Base-by-base conservation (phyloP, 169 alveolate species). In the Plasmodium reichenowi region DNA sequence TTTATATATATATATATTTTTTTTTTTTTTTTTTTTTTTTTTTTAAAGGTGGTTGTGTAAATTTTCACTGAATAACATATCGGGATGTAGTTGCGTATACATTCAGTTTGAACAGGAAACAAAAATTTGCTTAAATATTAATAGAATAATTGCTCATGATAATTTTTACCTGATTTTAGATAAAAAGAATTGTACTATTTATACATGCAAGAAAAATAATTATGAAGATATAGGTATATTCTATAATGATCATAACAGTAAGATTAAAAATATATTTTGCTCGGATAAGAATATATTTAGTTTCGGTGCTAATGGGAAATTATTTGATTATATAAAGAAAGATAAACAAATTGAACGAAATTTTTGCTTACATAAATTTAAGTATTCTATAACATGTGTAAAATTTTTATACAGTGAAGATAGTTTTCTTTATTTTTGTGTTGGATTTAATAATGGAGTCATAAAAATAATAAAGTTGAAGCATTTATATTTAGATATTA, bases 401-500 rank as follows among this genome's bases (percentile, higher is more conserved):
- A 64, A 66, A 38, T 78, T 50, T 58, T 59, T 78, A 22, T 78
- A 78, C 45, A 9, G 47, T 8, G 74, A 78, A 48, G 43, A 78
- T 52, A 24, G 54, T 64, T 78, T 66, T 45, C n/a, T 78, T 29
- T 66, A 22, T 45, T 78, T 78, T 70, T 78, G 89, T 70, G 12
- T 78, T 78, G 89, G 89, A 0, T 78, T 78, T 59, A 78, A 48
- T 26, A 78, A 78, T 78, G 89, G 89, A 0, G 58, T 66, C 13
- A 78, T 78, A 26, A 64, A 78, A 68, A 66, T 78, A 15, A 59
- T 78, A 1, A 78, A 78, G 20, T 32, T 78, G 24, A 78, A 78
- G 26, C 68, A 78, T 59, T 60, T 78, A 43, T 78, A 64, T 59
- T 58, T 78, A 22, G 89, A 78, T 52, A 60, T 78, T 26, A 58